Conservation (phyloP, 257 asterid genomes). For the Fraxinus excelsior region DNA sequence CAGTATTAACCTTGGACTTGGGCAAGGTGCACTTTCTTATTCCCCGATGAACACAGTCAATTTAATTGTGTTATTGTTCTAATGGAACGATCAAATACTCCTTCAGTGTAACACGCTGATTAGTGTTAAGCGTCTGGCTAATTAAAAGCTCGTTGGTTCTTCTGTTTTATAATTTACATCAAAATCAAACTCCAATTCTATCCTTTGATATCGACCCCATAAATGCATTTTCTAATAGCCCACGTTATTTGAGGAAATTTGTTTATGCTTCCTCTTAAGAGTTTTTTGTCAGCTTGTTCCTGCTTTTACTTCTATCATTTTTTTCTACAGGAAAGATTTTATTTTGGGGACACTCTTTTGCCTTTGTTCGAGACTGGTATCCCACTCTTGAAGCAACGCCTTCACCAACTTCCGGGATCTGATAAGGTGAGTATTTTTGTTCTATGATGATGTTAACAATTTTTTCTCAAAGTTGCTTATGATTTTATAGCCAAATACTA, state of each 20-base stretch:
- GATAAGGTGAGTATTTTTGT: constrained; percentile 54
- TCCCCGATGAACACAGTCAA: neutral
- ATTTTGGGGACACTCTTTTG: constrained; percentile 80
- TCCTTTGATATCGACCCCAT: neutral
- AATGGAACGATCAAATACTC: neutral
- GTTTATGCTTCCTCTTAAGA: neutral
- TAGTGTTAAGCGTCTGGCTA: neutral
- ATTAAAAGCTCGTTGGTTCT: neutral
- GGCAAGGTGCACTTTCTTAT: neutral
- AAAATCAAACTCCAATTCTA: neutral
- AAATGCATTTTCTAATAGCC: neutral
- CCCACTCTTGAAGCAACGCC: constrained; percentile 84
- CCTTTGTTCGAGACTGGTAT: constrained; percentile 94
- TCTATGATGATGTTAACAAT: constrained; percentile 11
- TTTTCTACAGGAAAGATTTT: constrained; percentile 82
- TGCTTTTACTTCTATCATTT: constrained; percentile 18
- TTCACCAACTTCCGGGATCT: constrained; percentile 66
- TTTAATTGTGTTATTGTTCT: neutral
- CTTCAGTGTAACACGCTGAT: neutral
- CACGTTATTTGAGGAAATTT: neutral
- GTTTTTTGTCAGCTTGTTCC: neutral
- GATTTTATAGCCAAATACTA: neutral
- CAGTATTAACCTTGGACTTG: constrained; percentile 7
- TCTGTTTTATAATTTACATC: neutral
- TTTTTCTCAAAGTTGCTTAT: neutral